phyloP scores from a whole-genome alignment of 306 rosid species.

The Psophocarpus tetragonolobus region DNA sequence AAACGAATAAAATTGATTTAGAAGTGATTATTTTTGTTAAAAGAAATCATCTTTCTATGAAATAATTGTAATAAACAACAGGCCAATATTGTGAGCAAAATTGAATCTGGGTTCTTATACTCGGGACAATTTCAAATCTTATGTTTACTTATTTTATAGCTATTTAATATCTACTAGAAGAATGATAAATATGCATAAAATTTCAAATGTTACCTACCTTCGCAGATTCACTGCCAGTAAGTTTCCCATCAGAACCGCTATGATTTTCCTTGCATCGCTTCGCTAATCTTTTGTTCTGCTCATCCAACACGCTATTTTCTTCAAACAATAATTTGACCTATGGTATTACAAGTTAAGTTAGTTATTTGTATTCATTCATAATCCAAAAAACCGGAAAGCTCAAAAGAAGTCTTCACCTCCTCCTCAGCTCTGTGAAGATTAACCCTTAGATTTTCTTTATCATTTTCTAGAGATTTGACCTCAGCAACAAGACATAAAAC shows the following conservation, averaged over 20 bases:
- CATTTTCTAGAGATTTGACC: constrained; percentile 64
- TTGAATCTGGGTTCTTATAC: background rate
- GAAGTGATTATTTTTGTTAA: background rate
- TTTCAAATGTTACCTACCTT: too few relatives aligned
- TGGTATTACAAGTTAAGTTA: constrained; percentile 2
- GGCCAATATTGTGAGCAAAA: background rate
- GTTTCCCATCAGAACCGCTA: constrained; percentile 62
- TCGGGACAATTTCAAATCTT: background rate
- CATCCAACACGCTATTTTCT: constrained; percentile 60
- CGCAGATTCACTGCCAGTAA: constrained; percentile 54
- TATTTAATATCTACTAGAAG: background rate
- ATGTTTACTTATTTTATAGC: background rate
- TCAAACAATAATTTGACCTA: constrained; percentile 74
- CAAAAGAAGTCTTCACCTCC: constrained; percentile 54
- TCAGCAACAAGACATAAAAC: constrained; percentile 67
- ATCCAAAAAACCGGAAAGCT: constrained; percentile 12
- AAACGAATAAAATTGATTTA: background rate
- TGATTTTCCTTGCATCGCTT: constrained; percentile 55
- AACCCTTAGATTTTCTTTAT: constrained; percentile 66
- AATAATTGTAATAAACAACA: background rate
- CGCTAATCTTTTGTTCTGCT: constrained; percentile 63
- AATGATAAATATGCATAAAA: background rate
- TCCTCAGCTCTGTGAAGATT: constrained; percentile 87
- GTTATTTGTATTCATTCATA: background rate
- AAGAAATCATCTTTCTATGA: background rate